Conservation (phyloP, 495 filamentous ascomycete genomes). For the Lasiosphaeria hispida region DNA sequence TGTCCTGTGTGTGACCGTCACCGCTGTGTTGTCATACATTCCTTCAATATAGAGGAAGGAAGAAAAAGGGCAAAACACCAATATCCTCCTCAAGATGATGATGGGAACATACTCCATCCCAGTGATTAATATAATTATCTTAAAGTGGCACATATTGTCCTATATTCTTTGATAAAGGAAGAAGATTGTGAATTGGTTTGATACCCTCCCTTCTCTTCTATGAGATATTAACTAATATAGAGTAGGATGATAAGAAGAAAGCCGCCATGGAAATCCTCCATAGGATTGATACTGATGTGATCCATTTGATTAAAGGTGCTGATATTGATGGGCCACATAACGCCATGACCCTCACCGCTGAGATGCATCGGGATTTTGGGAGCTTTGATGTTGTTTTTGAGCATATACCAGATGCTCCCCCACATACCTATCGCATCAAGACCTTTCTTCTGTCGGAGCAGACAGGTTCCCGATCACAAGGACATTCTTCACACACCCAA, state of each 20-base stretch:
- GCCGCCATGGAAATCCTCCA: no score
- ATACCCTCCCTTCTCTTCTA: background rate
- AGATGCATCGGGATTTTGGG: slow-evolving; percentile 13
- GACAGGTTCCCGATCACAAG: no score
- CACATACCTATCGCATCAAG: no score
- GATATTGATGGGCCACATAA: slow-evolving; percentile 15
- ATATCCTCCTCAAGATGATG: slow-evolving; percentile 16
- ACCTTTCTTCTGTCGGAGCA: slow-evolving; percentile 15
- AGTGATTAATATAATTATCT: background rate
- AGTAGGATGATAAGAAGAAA: slow-evolving; percentile 7
- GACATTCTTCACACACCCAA: no score
- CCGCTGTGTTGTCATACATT: slow-evolving; percentile 19
- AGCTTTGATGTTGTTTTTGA: slow-evolving; percentile 9
- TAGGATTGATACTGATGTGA: no score
- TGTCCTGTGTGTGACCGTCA: slow-evolving; percentile 21
- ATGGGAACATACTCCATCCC: slow-evolving; percentile 9
- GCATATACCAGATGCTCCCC: slow-evolving; percentile 14
- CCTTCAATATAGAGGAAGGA: slow-evolving; percentile 7
- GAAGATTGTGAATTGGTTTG: no score
- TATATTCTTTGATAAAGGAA: slow-evolving; percentile 15
- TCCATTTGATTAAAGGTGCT: slow-evolving; percentile 19
- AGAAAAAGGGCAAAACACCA: background rate
- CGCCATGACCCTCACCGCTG: slow-evolving; percentile 11
- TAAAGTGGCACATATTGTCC: slow-evolving; percentile 19
- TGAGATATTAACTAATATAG: background rate